Conservation (phyloP, 2,329 filamentous ascomycete genomes). For the Sporothrix pallida region DNA sequence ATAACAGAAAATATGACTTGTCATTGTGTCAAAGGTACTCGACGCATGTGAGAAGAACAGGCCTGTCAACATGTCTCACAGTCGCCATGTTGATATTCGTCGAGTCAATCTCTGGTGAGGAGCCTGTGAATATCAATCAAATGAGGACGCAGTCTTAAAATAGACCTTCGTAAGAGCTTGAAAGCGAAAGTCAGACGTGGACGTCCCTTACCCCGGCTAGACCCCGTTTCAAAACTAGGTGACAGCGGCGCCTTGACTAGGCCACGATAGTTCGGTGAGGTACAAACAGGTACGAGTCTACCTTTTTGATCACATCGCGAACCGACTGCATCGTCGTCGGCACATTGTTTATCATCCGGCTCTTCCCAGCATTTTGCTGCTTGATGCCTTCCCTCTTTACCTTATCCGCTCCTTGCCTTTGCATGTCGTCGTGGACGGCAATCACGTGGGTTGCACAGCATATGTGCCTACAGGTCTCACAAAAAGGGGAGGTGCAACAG, state of each 20-base stretch:
- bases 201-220: not conserved
- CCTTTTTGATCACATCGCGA: not conserved
- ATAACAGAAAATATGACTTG: slow-evolving; percentile 20
- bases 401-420: slow-evolving; percentile 17
- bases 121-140: too few species aligned
- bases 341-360: not conserved
- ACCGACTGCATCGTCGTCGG: too few species aligned
- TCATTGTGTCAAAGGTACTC: slow-evolving; percentile 28
- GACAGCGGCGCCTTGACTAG: not conserved
- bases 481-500: slow-evolving; percentile 14
- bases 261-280: not conserved
- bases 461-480: not conserved
- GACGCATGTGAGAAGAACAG: not conserved
- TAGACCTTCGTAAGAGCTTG: too few species aligned
- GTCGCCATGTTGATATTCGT: not conserved
- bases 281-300: not conserved
- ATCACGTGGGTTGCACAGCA: slow-evolving; percentile 23
- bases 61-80: slow-evolving; percentile 10
- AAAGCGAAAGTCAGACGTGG: too few species aligned
- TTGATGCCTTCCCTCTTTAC: not conserved
- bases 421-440: slow-evolving; percentile 3
- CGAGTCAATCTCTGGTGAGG: not conserved
- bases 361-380: not conserved
- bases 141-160: too few species aligned
- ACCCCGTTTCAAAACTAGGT: not conserved